Evolutionary conservation across 495 filamentous ascomycete genomes (phyloP).

Genomic region (Parathielavia hyrcaniae): DNA sequence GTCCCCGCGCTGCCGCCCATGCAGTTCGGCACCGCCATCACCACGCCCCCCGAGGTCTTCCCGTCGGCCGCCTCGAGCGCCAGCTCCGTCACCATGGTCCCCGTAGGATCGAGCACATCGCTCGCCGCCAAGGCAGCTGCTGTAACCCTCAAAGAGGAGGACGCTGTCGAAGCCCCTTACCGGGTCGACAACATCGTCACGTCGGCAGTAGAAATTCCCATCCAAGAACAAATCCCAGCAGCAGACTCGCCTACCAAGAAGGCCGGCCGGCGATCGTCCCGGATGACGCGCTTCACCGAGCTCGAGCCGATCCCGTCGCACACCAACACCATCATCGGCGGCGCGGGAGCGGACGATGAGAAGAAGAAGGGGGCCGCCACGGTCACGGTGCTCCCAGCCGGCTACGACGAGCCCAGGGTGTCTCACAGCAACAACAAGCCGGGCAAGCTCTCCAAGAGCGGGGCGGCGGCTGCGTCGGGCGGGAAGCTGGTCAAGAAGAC

Average conservation of each 20-base stretch:
- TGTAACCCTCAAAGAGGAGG: not conserved
- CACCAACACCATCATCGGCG: conserved; percentile 14
- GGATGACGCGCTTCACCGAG: conserved; percentile 22
- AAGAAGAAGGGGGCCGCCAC: conserved; percentile 9
- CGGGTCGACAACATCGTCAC: not conserved
- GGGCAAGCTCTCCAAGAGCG: conserved; percentile 27
- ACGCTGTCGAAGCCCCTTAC: not conserved
- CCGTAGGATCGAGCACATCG: conserved; percentile 16
- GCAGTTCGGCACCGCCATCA: conserved; percentile 23
- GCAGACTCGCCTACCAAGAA: conserved; percentile 7
- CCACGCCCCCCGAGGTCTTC: conserved; percentile 10
- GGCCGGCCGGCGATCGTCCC: conserved; percentile 14
- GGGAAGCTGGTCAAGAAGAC: conserved; percentile 24
- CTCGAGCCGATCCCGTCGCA: conserved; percentile 27
- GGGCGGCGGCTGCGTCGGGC: conserved; percentile 1
- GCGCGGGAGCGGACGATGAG: conserved; percentile 5
- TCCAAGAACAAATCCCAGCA: conserved; percentile 4
- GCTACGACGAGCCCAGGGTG: conserved; percentile 25
- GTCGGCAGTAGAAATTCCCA: not conserved
- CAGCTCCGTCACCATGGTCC: conserved; percentile 23
- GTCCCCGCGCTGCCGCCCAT: conserved; percentile 26
- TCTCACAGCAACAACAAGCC: no score
- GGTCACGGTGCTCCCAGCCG: conserved; percentile 16
- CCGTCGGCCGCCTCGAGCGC: conserved; percentile 18
- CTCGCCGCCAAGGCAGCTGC: conserved; percentile 11